Conservation (phyloP, 225 moss, liverwort and hornwort species). For the Ulota crispa region DNA sequence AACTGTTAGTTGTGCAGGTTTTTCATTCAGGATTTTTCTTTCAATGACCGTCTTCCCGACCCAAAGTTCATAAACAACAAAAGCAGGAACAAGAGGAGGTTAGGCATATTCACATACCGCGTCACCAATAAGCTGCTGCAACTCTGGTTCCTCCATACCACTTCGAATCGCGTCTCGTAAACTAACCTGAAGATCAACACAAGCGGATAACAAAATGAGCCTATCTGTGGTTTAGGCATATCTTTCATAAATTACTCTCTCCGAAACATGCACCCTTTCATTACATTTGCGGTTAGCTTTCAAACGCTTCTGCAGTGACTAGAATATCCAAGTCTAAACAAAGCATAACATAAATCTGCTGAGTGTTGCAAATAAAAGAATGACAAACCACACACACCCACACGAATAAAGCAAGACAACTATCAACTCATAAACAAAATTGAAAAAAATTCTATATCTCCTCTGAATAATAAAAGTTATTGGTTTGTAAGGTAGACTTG, state of each 20-base stretch:
- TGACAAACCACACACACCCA: not conserved
- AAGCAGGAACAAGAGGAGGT: conserved; percentile 3
- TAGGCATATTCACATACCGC: conserved; percentile 51
- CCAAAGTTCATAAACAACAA: conserved; percentile 2
- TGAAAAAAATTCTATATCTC: not conserved
- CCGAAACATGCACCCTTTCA: not conserved
- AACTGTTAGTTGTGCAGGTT: not conserved
- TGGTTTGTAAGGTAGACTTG: not conserved
- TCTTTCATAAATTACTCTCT: not conserved
- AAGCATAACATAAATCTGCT: not conserved
- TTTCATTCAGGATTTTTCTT: not conserved
- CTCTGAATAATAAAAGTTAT: not conserved
- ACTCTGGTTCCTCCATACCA: conserved; percentile 70
- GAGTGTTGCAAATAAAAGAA: not conserved
- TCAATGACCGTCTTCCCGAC: not conserved
- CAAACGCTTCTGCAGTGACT: not conserved
- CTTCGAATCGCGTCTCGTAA: conserved; percentile 89
- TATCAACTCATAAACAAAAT: not conserved
- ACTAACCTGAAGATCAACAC: conserved; percentile 68
- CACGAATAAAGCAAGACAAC: not conserved
- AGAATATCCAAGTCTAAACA: not conserved
- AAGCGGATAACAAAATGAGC: conserved; percentile 4
- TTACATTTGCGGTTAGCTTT: not conserved
- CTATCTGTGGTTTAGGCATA: not conserved
- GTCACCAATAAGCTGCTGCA: conserved; percentile 80